Conservation (phyloP, 1,284 basidiomycete genomes). For the Anthracocystis setariae region DNA sequence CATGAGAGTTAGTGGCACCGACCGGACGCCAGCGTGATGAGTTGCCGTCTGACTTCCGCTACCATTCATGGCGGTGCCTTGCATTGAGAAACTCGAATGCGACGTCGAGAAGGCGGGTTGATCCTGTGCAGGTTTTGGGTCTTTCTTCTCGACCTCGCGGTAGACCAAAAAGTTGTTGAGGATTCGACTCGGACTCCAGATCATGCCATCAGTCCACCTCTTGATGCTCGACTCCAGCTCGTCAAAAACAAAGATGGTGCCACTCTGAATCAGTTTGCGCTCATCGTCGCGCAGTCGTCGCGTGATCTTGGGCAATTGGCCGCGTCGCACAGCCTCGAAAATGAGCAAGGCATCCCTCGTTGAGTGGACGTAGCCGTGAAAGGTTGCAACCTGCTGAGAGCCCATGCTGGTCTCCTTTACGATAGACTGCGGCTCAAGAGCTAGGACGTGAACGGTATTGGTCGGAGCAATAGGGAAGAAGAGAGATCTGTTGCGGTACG, state of each 20-base stretch:
- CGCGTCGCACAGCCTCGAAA: slow-evolving; percentile 89
- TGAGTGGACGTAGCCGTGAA: slow-evolving; percentile 75
- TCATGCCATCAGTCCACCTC: slow-evolving; percentile 96
- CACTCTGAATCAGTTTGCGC: slow-evolving; percentile 86
- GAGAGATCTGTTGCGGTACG: neutral
- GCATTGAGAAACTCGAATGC: slow-evolving; percentile 23
- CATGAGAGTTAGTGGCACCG: slow-evolving; percentile 35
- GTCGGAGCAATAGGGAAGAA: neutral
- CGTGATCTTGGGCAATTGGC: slow-evolving; percentile 91
- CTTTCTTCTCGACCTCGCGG: slow-evolving; percentile 61
- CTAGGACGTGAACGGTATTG: neutral
- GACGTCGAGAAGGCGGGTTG: slow-evolving; percentile 33
- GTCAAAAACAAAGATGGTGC: slow-evolving; percentile 96
- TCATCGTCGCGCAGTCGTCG: slow-evolving; percentile 91
- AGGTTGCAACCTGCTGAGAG: slow-evolving; percentile 24
- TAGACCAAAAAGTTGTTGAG: slow-evolving; percentile 86
- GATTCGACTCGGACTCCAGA: slow-evolving; percentile 89
- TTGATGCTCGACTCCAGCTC: slow-evolving; percentile 97
- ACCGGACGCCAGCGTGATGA: slow-evolving; percentile 21
- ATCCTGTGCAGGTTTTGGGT: slow-evolving; percentile 32
- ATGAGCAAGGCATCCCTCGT: slow-evolving; percentile 94
- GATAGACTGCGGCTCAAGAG: too few species aligned
- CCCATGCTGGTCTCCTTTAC: slow-evolving; percentile 14
- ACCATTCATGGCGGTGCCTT: slow-evolving; percentile 8
- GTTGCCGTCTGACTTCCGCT: slow-evolving; percentile 1